These are phyloP conservation scores for Leccinum pachyderme DNA, from an alignment of 1,284 basidiomycete species.

Conservation along the genomic window DNA sequence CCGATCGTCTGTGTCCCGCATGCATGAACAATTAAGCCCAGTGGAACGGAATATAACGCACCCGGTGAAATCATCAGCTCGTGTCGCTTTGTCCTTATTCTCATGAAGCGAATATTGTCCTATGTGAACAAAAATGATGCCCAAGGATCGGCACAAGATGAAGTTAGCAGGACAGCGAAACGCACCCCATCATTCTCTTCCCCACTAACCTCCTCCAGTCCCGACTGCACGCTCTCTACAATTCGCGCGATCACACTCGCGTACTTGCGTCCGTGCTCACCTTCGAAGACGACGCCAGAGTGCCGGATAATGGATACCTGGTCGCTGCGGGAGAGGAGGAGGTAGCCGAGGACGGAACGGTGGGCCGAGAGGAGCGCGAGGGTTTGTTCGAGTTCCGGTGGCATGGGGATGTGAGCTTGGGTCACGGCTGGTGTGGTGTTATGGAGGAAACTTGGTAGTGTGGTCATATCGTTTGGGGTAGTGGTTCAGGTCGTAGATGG, in stretches of 20 bases:
- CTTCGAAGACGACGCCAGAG: conserved; percentile 85
- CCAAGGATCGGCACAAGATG: not conserved
- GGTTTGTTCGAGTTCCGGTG: conserved; percentile 77
- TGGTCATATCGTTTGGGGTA: not conserved
- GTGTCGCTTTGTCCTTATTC: conserved; percentile 87
- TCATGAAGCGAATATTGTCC: conserved; percentile 87
- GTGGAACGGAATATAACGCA: conserved; percentile 36
- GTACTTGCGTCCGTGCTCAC: conserved; percentile 79
- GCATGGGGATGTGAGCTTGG: conserved; percentile 36
- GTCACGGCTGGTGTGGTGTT: conserved; percentile 11
- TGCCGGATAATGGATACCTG: conserved; percentile 76
- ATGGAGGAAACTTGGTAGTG: not conserved
- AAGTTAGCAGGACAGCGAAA: conserved; percentile 7
- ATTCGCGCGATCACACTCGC: conserved; percentile 76
- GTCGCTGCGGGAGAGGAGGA: conserved; percentile 71
- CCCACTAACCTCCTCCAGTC: conserved; percentile 68
- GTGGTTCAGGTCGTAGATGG: too few species aligned
- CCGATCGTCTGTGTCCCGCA: conserved; percentile 58
- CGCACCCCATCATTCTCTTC: conserved; percentile 53
- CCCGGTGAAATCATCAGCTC: conserved; percentile 95
- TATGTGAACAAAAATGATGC: conserved; percentile 29
- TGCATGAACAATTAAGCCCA: not conserved
- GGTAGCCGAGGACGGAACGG: conserved; percentile 84
- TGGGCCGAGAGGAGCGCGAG: conserved; percentile 75
- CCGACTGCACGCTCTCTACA: conserved; percentile 72